A percentile compares a stretch with the other conserved stretches of the same genome.
Evolutionary conservation across 148 eudicot genomes (phyloP).

Genomic region (Arbutus unedo): DNA sequence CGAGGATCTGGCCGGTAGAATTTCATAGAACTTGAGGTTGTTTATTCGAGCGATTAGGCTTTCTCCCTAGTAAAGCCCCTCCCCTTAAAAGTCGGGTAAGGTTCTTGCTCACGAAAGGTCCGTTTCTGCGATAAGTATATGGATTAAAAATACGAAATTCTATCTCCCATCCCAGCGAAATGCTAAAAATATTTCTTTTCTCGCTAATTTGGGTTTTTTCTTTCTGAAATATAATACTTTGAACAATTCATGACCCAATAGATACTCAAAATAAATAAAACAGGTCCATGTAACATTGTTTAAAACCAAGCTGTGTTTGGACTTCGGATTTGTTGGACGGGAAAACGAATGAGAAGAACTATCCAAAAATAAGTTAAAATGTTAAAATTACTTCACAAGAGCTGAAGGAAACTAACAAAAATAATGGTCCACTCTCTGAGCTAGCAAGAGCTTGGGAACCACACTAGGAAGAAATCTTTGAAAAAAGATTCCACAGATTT

Average conservation of each 20-base stretch:
- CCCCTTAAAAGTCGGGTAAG: no score
- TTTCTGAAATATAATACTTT: not conserved
- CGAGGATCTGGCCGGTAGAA: no score
- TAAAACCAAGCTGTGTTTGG: not conserved
- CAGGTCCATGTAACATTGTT: not conserved
- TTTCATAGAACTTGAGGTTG: no score
- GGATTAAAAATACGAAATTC: not conserved
- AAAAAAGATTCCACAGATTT: not conserved
- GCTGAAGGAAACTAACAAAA: not conserved
- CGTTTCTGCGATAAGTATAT: no score
- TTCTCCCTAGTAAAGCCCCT: no score
- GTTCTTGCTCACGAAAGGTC: no score
- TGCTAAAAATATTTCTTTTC: not conserved
- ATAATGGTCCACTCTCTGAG: not conserved
- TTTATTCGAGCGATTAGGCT: no score
- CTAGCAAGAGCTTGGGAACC: not conserved
- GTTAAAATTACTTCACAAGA: not conserved
- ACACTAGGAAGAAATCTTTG: slow-evolving; percentile 20
- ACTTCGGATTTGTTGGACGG: not conserved
- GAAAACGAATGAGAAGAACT: not conserved
- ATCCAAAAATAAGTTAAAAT: not conserved
- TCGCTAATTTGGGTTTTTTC: not conserved
- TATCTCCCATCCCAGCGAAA: not conserved
- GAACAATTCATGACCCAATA: no score
- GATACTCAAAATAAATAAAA: not conserved